A percentile compares a stretch with the other conserved stretches of the same genome.
Evolutionary conservation across 768 basidiomycete genomes (phyloP).

Genomic region (Hericium rajendrae): DNA sequence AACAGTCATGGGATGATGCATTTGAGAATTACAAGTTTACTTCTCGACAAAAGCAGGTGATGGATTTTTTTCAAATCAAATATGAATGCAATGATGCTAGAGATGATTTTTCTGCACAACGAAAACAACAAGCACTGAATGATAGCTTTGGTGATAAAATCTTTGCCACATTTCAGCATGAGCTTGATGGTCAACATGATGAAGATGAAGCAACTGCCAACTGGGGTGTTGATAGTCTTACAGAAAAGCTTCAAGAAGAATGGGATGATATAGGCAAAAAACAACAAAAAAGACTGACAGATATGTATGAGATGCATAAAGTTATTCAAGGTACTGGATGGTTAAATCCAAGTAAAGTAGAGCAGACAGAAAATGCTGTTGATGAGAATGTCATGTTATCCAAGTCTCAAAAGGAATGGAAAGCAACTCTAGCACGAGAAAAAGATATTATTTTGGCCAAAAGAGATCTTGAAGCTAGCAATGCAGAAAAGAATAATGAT

Average conservation of each 20-base stretch:
- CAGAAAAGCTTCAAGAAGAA: not conserved
- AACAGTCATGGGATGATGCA: constrained; percentile 17
- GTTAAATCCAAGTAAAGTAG: not conserved
- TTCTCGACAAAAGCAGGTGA: constrained; percentile 7
- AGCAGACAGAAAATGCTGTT: not conserved
- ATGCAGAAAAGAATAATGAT: not conserved
- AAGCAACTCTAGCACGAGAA: not conserved
- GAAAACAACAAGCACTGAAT: not conserved
- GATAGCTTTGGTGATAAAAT: not conserved
- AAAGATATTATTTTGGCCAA: not conserved
- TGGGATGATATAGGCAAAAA: not conserved
- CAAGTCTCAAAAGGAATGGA: not conserved
- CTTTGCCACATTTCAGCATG: not conserved
- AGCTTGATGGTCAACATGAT: not conserved
- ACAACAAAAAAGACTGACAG: not conserved
- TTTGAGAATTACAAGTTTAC: constrained; percentile 16
- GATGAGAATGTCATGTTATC: not conserved
- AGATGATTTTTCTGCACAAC: constrained; percentile 23
- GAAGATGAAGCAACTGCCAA: not conserved
- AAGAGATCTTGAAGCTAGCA: not conserved
- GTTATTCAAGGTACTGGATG: not conserved
- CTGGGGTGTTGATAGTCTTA: not conserved
- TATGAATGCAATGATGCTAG: constrained; percentile 29
- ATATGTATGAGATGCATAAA: not conserved
- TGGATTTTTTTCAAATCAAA: constrained; percentile 24